Conservation (phyloP, 495 filamentous ascomycete species). For the Penicillium goetzii region DNA sequence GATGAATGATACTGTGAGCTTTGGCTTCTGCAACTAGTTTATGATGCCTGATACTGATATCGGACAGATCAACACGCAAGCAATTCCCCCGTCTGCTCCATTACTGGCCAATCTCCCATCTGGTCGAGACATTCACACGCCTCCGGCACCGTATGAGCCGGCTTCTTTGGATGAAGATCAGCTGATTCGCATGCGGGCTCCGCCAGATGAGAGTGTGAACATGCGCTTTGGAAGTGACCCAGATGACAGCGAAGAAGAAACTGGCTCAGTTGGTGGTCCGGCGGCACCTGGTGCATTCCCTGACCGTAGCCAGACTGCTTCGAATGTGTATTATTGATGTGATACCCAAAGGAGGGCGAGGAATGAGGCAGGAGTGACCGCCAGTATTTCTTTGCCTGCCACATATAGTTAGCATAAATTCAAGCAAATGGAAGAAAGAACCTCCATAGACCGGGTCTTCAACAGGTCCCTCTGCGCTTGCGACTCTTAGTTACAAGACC, state of each 20-base stretch:
- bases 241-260: slow-evolving; percentile 54
- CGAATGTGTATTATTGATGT: slow-evolving; percentile 49
- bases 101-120: slow-evolving; percentile 79
- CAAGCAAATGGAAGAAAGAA: background rate
- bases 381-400: background rate
- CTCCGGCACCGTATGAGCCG: slow-evolving; percentile 60
- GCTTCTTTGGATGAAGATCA: slow-evolving; percentile 59
- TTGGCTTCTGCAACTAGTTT: background rate
- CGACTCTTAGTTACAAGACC: background rate
- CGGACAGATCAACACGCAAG: slow-evolving; percentile 75
- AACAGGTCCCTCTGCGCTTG: background rate
- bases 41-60: slow-evolving; percentile 8
- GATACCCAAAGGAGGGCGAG: slow-evolving; percentile 34
- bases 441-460: background rate
- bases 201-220: slow-evolving; percentile 42
- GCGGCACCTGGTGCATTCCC: slow-evolving; percentile 45
- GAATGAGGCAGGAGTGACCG: too few species aligned
- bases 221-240: slow-evolving; percentile 39
- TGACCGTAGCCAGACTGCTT: slow-evolving; percentile 38
- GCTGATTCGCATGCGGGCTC: slow-evolving; percentile 53
- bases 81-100: slow-evolving; percentile 68
- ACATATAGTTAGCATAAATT: background rate
- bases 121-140: slow-evolving; percentile 80
- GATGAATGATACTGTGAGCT: slow-evolving; percentile 86
- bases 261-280: slow-evolving; percentile 40